Percentiles rank a stretch among this genome's conserved stretches.
Conservation (phyloP, 2,329 filamentous ascomycete species). For the Penicillium sp. region DNA sequence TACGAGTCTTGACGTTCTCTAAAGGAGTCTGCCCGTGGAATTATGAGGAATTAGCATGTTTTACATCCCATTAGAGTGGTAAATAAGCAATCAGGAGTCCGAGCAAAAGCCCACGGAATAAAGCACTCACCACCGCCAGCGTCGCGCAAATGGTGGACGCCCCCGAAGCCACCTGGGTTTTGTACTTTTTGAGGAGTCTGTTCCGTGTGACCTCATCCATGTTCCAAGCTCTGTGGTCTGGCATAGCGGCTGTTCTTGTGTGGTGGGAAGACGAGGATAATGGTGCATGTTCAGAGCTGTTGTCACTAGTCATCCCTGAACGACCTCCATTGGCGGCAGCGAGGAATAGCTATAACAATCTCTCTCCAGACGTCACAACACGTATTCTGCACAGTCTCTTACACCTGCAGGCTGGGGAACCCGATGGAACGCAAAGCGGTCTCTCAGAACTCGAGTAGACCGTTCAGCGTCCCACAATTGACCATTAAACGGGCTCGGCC, state of each 20-base stretch:
- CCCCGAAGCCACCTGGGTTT: constrained; percentile 46
- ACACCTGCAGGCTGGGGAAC: constrained; percentile 41
- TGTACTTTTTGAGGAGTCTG: constrained; percentile 44
- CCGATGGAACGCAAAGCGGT: constrained; percentile 53
- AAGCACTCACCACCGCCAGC: constrained; percentile 41
- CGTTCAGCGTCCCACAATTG: constrained; percentile 50
- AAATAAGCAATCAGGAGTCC: background rate
- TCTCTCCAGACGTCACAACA: constrained; percentile 8
- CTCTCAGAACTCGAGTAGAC: constrained; percentile 48
- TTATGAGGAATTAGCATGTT: constrained; percentile 11
- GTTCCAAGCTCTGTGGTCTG: constrained; percentile 30
- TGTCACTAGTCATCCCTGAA: constrained; percentile 37
- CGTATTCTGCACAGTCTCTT: background rate
- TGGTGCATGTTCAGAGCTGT: constrained; percentile 41
- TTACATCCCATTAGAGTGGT: background rate
- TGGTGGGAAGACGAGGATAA: constrained; percentile 33
- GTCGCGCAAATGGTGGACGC: constrained; percentile 45
- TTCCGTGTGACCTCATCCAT: constrained; percentile 42
- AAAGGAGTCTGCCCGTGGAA: constrained; percentile 38
- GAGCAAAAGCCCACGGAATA: background rate
- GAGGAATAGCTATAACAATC: background rate
- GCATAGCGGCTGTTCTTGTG: constrained; percentile 32
- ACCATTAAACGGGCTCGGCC: constrained; percentile 35
- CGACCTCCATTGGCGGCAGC: constrained; percentile 26
- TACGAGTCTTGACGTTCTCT: constrained; percentile 49